These are phyloP conservation scores for Suillus lakei DNA, from an alignment of 768 basidiomycete genomes.

Conservation along the genomic window DNA sequence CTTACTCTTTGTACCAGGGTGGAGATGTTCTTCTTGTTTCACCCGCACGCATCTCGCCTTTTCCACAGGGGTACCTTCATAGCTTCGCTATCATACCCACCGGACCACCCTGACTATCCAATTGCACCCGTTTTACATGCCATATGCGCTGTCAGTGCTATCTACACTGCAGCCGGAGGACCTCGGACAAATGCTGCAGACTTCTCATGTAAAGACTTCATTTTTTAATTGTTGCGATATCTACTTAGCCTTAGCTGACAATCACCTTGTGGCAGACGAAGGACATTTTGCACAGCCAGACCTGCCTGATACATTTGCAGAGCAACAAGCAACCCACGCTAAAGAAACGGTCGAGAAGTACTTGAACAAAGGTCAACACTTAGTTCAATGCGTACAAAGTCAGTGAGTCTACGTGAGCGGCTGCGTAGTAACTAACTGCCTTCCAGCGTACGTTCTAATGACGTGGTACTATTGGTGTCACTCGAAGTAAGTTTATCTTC, in stretches of 20 bases:
- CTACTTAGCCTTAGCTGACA: slow-evolving; percentile 4
- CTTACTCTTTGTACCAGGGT: slow-evolving; percentile 46
- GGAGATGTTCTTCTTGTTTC: slow-evolving; percentile 79
- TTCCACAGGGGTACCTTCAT: slow-evolving; percentile 73
- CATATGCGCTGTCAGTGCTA: slow-evolving; percentile 81
- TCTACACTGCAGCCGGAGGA: slow-evolving; percentile 67
- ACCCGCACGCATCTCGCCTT: slow-evolving; percentile 73
- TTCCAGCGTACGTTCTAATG: slow-evolving; percentile 62
- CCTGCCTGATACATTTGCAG: slow-evolving; percentile 60
- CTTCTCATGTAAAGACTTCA: slow-evolving; percentile 40
- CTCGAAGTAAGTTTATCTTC: slow-evolving; percentile 53
- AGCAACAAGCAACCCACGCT: slow-evolving; percentile 63
- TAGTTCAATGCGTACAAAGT: slow-evolving; percentile 71
- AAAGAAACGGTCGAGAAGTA: slow-evolving; percentile 52
- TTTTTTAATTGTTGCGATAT: not conserved
- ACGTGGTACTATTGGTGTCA: slow-evolving; percentile 80
- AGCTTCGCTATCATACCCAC: slow-evolving; percentile 63
- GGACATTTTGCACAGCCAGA: slow-evolving; percentile 10
- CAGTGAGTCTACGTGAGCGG: slow-evolving; percentile 10
- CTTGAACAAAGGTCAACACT: slow-evolving; percentile 54
- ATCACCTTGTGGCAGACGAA: slow-evolving; percentile 1
- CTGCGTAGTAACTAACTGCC: not conserved
- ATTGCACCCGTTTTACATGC: slow-evolving; percentile 74
- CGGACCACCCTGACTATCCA: slow-evolving; percentile 76
- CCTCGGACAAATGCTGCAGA: slow-evolving; percentile 12